A percentile compares a stretch with the other conserved stretches of the same genome.
Conservation (phyloP, 148 eudicot species). For the Simmondsia chinensis region DNA sequence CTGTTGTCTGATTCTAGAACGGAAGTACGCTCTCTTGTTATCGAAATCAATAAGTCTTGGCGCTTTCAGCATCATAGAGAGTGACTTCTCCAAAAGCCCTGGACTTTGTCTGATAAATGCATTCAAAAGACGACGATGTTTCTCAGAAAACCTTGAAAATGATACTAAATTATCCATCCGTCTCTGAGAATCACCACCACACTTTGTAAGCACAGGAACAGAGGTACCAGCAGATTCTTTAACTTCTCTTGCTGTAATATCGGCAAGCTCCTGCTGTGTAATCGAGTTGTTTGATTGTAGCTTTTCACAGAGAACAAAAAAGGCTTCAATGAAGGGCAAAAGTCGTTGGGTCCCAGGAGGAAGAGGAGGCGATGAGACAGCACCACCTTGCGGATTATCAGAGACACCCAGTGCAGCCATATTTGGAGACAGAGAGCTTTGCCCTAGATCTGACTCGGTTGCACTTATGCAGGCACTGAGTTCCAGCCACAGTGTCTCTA, state of each 20-base stretch:
- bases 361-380: slow-evolving; percentile 61
- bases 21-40: slow-evolving; percentile 86
- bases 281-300: slow-evolving; percentile 54
- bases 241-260: slow-evolving; percentile 73
- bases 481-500: slow-evolving; percentile 88
- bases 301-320: slow-evolving; percentile 93
- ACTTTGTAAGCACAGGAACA: slow-evolving; percentile 23
- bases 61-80: slow-evolving; percentile 85
- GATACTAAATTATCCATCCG: slow-evolving; percentile 45
- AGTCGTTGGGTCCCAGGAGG: slow-evolving; percentile 96
- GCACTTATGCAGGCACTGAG: slow-evolving; percentile 85
- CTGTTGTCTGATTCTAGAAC: slow-evolving; percentile 90
- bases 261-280: slow-evolving; percentile 59
- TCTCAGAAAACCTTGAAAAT: slow-evolving; percentile 79
- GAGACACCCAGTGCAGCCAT: slow-evolving; percentile 33
- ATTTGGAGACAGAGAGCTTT: slow-evolving; percentile 41
- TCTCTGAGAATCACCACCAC: slow-evolving; percentile 42
- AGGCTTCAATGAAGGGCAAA: slow-evolving; percentile 87
- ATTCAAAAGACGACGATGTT: slow-evolving; percentile 87
- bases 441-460: slow-evolving; percentile 66
- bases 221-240: slow-evolving; percentile 57
- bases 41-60: slow-evolving; percentile 94
- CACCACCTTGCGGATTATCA: slow-evolving; percentile 46
- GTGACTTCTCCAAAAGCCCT: slow-evolving; percentile 87
- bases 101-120: slow-evolving; percentile 95